Percentiles rank a stretch among this genome's conserved stretches.
Conservation (phyloP, 1,284 basidiomycete species). For the Leccinum huronense region DNA sequence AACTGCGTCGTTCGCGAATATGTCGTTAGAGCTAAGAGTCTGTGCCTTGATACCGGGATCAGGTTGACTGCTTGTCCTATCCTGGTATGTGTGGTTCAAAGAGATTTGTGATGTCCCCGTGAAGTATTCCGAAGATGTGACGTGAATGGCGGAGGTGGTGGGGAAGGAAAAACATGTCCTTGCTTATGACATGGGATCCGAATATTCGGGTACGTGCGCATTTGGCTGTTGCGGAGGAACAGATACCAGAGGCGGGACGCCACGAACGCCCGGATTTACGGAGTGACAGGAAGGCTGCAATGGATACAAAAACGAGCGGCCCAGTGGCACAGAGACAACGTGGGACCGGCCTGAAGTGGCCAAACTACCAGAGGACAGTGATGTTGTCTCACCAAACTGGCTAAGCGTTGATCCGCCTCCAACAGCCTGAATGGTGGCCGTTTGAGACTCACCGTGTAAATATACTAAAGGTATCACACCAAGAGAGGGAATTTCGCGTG, state of each 20-base stretch:
- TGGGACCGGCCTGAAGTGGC: slow-evolving; percentile 3
- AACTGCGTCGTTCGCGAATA: slow-evolving; percentile 13
- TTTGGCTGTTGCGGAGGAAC: background rate
- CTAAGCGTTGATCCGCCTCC: background rate
- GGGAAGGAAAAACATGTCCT: slow-evolving; percentile 1
- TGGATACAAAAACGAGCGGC: slow-evolving; percentile 1
- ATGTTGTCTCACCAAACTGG: slow-evolving; percentile 3
- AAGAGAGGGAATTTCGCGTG: background rate
- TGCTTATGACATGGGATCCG: slow-evolving; percentile 6
- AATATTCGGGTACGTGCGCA: background rate
- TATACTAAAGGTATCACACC: slow-evolving; percentile 4
- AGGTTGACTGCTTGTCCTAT: slow-evolving; percentile 7
- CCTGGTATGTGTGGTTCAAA: slow-evolving; percentile 6
- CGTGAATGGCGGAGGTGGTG: background rate
- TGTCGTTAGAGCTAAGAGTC: slow-evolving; percentile 11
- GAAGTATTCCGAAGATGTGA: slow-evolving; percentile 1
- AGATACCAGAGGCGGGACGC: background rate
- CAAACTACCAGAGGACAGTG: slow-evolving; percentile 2
- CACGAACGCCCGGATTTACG: slow-evolving; percentile 2
- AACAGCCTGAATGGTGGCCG: background rate
- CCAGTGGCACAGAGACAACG: background rate
- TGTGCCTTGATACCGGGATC: slow-evolving; percentile 14
- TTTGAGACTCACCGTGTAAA: slow-evolving; percentile 13
- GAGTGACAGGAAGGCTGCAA: slow-evolving; percentile 2
- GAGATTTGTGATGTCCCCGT: slow-evolving; percentile 3